These are phyloP conservation scores for Eutrema japonicum DNA, from an alignment of 345 rosid species.

Conservation along the genomic window DNA sequence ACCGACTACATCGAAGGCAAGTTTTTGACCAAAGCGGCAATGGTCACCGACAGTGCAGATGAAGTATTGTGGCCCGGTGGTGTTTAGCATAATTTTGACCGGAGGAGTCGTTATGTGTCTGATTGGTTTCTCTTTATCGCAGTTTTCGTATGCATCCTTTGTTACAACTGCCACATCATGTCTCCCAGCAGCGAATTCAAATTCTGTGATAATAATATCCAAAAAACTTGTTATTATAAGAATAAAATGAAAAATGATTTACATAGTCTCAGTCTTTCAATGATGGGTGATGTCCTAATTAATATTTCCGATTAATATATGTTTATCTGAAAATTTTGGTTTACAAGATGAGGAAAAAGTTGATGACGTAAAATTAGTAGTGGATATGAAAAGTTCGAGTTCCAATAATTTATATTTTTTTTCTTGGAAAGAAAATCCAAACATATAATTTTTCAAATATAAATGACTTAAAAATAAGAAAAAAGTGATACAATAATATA, in stretches of 20 bases:
- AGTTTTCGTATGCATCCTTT: slow-evolving; percentile 45
- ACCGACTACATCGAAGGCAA: slow-evolving; percentile 48
- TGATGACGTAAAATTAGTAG: background rate
- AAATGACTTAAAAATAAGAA: too few species aligned
- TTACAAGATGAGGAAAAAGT: background rate
- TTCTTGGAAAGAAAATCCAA: too few species aligned
- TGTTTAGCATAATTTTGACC: slow-evolving; percentile 48
- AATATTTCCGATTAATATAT: background rate
- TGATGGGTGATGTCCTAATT: background rate
- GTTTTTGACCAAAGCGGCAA: slow-evolving; percentile 55
- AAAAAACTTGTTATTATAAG: background rate
- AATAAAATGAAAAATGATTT: background rate
- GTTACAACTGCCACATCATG: slow-evolving; percentile 62
- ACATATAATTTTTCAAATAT: background rate
- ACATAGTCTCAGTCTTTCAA: background rate
- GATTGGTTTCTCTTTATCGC: slow-evolving; percentile 45
- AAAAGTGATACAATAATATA: too few species aligned
- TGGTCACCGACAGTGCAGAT: slow-evolving; percentile 52
- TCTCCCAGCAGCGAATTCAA: slow-evolving; percentile 53
- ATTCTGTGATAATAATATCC: slow-evolving; percentile 43
- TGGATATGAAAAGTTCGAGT: background rate
- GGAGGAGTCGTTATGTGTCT: slow-evolving; percentile 42
- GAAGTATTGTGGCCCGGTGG: slow-evolving; percentile 54
- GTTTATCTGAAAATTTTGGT: background rate
- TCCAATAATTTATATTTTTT: background rate